Base-by-base conservation (phyloP, 495 filamentous ascomycete genomes). In the Penicillium cataractarum region DNA sequence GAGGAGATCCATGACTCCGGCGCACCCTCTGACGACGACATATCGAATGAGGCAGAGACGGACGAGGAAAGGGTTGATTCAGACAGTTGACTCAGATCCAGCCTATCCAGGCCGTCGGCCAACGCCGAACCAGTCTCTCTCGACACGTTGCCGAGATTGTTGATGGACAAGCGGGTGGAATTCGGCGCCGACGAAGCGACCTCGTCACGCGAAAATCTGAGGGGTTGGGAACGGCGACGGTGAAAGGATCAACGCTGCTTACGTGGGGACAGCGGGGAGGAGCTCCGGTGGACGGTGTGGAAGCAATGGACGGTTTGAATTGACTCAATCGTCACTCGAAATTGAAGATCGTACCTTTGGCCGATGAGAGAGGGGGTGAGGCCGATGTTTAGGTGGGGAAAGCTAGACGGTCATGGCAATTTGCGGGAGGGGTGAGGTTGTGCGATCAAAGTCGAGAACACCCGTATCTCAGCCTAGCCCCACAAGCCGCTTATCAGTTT, bases 1-100 rank as follows among this genome's bases (percentile, higher is more conserved):
- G 92, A 94, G 57, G 91, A 89, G 79, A 99, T 98, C 95, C 95
- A 99, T 44, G 92, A 95, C 78, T 97, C 93, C 66, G 91, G 90
- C 3, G 91, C 87, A 61, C 89, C 90, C 55, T 92, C 94, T 4
- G 92, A 93, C 62, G 91, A 81, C 62, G 82, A 85, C 82, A 85
- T 85, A 68, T 78, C 77, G 72, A 82, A 82, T 35, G 80, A 80
- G 53, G 76, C 75, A 57, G 80, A 80, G 54, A 77, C 75, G 60
- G 81, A 76, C 58, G 76, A 75, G 24, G 81, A 82, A 56, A 80
- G 74, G 57, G 78, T 80, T 65, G 81, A 81, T 73, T 75, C 74
- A 71, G 74, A 80, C 73, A 80, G 71, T 78, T 78, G 76, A 76
- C 76, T 80, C 76, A 80, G 60, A 76, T 82, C 78, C 74, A 82